phyloP scores from a whole-genome alignment of 148 eudicot genomes.

The Limonium bicolor region DNA sequence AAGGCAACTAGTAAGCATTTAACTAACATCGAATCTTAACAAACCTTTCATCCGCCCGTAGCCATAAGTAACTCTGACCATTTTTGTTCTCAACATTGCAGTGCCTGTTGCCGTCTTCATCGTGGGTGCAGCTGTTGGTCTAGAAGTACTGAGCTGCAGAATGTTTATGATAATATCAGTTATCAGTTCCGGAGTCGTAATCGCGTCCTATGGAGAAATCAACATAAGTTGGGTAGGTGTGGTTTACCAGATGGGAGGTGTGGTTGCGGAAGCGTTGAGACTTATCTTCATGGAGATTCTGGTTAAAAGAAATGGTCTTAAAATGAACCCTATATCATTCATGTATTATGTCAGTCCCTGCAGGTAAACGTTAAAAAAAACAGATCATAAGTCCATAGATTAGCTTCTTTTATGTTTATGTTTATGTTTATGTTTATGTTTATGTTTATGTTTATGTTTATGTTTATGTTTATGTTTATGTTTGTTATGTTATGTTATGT shows the following conservation, averaged over 20 bases:
- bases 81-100: no score
- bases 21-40: no score
- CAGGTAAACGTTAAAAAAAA: conserved; percentile 32
- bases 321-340: conserved; percentile 79
- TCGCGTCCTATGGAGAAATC: conserved; percentile 96
- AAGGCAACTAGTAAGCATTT: conserved; percentile 85
- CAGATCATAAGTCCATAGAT: background rate
- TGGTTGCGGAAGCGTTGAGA: conserved; percentile 91
- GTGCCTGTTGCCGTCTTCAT: conserved; percentile 98
- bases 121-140: conserved; percentile 91
- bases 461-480: no score
- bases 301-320: conserved; percentile 81
- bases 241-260: conserved; percentile 99
- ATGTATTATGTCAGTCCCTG: conserved; percentile 99
- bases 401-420: background rate
- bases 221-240: conserved; percentile 84
- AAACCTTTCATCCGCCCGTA: no score
- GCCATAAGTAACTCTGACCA: no score
- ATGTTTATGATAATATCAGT: conserved; percentile 96
- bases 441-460: no score
- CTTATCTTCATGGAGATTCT: conserved; percentile 97
- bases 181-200: conserved; percentile 85
- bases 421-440: no score
- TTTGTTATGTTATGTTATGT: no score
- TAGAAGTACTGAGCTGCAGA: conserved; percentile 85